Percentiles rank a stretch among this genome's conserved stretches.
phyloP scores from a whole-genome alignment of 352 stramenopile species.

The Peronosclerospora sorghi region DNA sequence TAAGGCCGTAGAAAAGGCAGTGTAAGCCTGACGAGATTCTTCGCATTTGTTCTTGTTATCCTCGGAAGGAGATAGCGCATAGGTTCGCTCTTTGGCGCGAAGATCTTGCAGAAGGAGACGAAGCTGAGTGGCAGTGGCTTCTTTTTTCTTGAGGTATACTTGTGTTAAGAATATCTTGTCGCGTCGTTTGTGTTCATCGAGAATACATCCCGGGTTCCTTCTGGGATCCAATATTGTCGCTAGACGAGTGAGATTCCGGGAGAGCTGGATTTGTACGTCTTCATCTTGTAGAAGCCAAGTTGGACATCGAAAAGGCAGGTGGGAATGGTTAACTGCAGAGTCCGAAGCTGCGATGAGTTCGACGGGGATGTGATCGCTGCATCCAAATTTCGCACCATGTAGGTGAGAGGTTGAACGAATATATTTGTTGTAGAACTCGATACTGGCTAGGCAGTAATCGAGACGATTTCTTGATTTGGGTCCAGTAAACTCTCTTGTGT shows the following conservation, averaged over 20 bases:
- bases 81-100: too few species aligned
- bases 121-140: not conserved
- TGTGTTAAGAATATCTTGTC: slow-evolving; percentile 30
- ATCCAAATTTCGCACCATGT: not conserved
- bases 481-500: not conserved
- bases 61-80: too few species aligned
- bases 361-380: slow-evolving; percentile 1
- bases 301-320: not conserved
- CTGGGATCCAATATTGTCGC: not conserved
- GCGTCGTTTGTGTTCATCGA: slow-evolving; percentile 3
- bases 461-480: not conserved
- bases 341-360: not conserved
- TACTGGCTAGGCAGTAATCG: slow-evolving; percentile 1
- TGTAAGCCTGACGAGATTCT: too few species aligned
- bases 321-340: too few species aligned
- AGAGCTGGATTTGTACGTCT: not conserved
- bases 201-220: not conserved
- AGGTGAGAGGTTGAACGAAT: not conserved
- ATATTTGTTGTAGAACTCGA: not conserved
- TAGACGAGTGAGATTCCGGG: not conserved
- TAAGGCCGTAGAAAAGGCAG: too few species aligned
- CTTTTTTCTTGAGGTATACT: not conserved
- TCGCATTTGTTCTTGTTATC: too few species aligned
- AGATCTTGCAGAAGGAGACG: too few species aligned
- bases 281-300: slow-evolving; percentile 1